Evolutionary conservation across 768 basidiomycete genomes (phyloP), one percentile per base, ranked within the genome.

Genomic region (Boletales sp.): DNA sequence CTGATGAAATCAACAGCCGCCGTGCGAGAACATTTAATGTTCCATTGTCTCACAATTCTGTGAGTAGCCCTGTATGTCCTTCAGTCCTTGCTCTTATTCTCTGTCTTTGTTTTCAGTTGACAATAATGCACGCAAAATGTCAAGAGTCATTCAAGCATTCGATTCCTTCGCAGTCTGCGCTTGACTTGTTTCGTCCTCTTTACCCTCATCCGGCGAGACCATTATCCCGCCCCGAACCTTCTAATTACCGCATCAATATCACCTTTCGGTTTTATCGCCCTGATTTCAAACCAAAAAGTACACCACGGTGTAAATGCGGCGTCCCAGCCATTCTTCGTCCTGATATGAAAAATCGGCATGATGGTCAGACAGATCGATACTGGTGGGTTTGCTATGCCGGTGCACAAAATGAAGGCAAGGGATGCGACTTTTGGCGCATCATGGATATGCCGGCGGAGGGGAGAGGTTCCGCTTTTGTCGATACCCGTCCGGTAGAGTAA

Each of bases 261-360:
- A 92, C 90, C 1, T 92, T 92, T 63, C 78, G 90, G 14, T 92
- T 92, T 62, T 92, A 85, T 56, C 79, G 90, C 47, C 90, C 90
- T 7, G 90, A 92, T 67, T 92, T 87, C 63, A 72, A 73, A 19
- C 79, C 90, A 4, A 61, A 70, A 19, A 81, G 69, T 35, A 88
- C 79, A 2, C 90, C 90, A 2, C 74, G 74, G 39, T 92, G 90
- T 60, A 80, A 83, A 57, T 92, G 90, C 60, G 80, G 76, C 13
- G 70, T 87, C 18, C 86, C 88, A 1, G 83, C 80, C 10, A 78
- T 87, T 37, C 69, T 91, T 43, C 70, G 87, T 19, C 76, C 89
- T 4, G 87, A 91, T 58, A 90, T 90, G 87, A 90, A 90, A 62
- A 82, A 83, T 45, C 70, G 80, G 36, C 77, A 74, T 32, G 75